Conservation (phyloP, 768 basidiomycete genomes). For the Suillus lakei region DNA sequence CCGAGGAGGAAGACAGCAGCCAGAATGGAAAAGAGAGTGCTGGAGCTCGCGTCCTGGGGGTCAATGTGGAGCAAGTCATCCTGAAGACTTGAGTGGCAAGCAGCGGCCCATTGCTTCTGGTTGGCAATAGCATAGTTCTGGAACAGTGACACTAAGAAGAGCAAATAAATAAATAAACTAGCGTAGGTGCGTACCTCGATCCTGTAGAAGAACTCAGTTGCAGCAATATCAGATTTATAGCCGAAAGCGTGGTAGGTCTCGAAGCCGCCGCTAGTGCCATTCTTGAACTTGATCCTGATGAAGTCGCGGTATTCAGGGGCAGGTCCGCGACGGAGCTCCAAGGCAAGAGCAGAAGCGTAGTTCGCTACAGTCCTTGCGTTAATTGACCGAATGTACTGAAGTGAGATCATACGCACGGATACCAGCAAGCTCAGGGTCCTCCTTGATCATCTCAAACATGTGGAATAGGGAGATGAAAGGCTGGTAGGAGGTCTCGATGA, state of each 20-base stretch:
- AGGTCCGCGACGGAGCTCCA: constrained; percentile 78
- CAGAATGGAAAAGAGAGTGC: constrained; percentile 37
- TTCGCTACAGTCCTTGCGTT: constrained; percentile 52
- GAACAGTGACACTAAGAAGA: neutral
- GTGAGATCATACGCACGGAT: constrained; percentile 60
- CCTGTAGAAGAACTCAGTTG: constrained; percentile 86
- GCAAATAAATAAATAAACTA: neutral
- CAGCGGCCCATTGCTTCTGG: constrained; percentile 49
- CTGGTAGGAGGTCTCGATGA: constrained; percentile 85
- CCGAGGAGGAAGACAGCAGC: constrained; percentile 42
- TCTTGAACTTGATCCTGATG: constrained; percentile 84
- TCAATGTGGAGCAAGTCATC: constrained; percentile 37
- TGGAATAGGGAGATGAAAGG: constrained; percentile 90
- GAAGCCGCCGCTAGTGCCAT: constrained; percentile 71
- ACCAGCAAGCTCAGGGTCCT: constrained; percentile 60
- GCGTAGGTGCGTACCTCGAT: constrained; percentile 59
- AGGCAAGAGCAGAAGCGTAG: constrained; percentile 72
- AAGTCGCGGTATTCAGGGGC: constrained; percentile 81
- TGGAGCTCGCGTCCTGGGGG: constrained; percentile 33
- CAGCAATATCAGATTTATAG: constrained; percentile 74
- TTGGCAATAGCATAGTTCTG: constrained; percentile 51
- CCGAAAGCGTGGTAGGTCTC: constrained; percentile 74
- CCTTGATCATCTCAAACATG: constrained; percentile 64
- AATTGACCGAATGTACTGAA: constrained; percentile 13
- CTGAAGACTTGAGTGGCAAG: constrained; percentile 38